Conservation (phyloP, 2,329 filamentous ascomycete genomes). For the Pseudofabraea citricarpa region DNA sequence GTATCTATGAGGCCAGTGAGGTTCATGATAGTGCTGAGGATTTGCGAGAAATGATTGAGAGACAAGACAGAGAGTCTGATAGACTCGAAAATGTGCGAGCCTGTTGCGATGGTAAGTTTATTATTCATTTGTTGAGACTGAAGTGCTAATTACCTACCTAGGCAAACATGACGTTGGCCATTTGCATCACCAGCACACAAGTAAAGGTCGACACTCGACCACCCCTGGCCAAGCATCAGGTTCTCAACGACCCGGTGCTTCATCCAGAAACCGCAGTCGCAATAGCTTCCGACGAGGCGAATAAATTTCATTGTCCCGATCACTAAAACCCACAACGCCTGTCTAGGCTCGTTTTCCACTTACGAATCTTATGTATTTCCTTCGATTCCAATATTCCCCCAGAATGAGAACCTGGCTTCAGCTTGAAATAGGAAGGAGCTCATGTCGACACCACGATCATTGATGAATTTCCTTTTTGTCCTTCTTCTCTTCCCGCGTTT, state of each 20-base stretch:
- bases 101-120: conserved; percentile 84
- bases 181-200: conserved; percentile 43
- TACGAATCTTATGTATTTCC: conserved; percentile 2
- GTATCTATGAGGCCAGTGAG: conserved; percentile 51
- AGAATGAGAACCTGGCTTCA: not conserved
- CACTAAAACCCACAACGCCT: not conserved
- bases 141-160: conserved; percentile 30
- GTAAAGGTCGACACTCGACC: conserved; percentile 37
- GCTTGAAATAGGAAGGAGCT: not conserved
- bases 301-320: conserved; percentile 1
- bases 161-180: conserved; percentile 72
- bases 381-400: not conserved
- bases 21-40: conserved; percentile 80
- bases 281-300: not conserved
- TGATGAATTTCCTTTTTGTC: not conserved
- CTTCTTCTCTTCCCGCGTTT: too few relatives aligned
- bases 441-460: not conserved
- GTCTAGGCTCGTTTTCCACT: not conserved
- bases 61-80: conserved; percentile 71
- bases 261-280: not conserved
- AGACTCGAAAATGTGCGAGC: conserved; percentile 91
- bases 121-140: conserved; percentile 12
- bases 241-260: conserved; percentile 1
- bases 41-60: conserved; percentile 71
- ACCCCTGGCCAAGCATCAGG: not conserved